Base-by-base conservation (phyloP, 2,329 filamentous ascomycete species). In the Aspergillus ochraceoroseus region DNA sequence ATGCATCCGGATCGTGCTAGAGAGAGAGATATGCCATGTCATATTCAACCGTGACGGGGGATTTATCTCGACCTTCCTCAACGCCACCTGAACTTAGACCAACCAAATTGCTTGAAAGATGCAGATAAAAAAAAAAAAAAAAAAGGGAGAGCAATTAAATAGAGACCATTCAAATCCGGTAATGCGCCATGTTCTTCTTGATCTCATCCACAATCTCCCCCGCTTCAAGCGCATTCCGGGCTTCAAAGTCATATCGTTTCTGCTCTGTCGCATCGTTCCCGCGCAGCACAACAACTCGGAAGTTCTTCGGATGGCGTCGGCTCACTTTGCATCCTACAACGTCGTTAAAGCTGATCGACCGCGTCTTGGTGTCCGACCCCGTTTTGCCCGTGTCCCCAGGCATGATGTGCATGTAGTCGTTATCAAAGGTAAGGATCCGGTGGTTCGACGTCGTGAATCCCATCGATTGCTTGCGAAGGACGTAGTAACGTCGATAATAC, bases 181-280 rank as follows among this genome's bases (percentile, higher is more conserved):
- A 67, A 54, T 65, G 66, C 44, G 58, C 68, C 57, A 77, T 72
- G 32, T 77, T 77, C 56, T 70, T 76, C 63, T 76, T 76, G 31
- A 83, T 79, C 63, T 82, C 79, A 32, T 70, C 70, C 32, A 82
- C 78, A 58, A 82, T 81, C 55, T 77, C 76, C 39, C 71, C 66
- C 11, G 79, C 77, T 58, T 83, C 79, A 15, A 69, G 65, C 6
- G 69, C 65, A 47, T 68, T 79, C 36, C 68, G 66, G 29, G 78
- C 76, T 58, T 82, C 79, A 58, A 83, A 82, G 53, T 83, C 79
- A 60, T 83, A 83, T 47, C 79, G 60, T 62, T 83, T 83, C 50
- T 76, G 77, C 60, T 82, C 79, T 19, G 72, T 72, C 51, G 77
- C 73, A 59, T 82, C 79, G 32, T 75, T 72, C 48, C 78, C 73